Conservation (phyloP, 495 filamentous ascomycete genomes). For the Penicillium odoratum region DNA sequence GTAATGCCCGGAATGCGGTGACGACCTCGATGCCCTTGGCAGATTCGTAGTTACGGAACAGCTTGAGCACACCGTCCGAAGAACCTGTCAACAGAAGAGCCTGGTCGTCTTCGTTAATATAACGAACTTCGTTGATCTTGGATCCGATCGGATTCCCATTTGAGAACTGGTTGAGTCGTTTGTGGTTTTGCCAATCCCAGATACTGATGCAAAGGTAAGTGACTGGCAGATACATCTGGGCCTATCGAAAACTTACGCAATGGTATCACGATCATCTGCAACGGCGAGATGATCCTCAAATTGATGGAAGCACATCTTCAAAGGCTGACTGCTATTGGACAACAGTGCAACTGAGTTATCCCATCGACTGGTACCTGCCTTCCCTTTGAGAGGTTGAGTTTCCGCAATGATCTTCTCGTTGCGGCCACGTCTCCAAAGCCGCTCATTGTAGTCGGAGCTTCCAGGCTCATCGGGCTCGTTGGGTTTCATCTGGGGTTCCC, state of each 20-base stretch:
- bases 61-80: conserved; percentile 88
- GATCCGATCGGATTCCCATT: conserved; percentile 90
- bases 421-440: conserved; percentile 87
- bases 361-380: conserved; percentile 82
- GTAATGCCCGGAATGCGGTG: conserved; percentile 85
- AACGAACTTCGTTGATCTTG: conserved; percentile 89
- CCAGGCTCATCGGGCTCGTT: conserved; percentile 95
- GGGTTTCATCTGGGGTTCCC: conserved; percentile 97
- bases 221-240: background rate
- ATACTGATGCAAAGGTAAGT: conserved; percentile 54
- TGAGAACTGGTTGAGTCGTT: conserved; percentile 78
- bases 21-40: conserved; percentile 77
- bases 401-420: conserved; percentile 90
- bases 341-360: conserved; percentile 73
- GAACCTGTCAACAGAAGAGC: conserved; percentile 92
- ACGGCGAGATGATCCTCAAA: conserved; percentile 95
- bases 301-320: conserved; percentile 94
- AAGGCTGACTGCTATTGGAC: conserved; percentile 82
- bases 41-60: conserved; percentile 86
- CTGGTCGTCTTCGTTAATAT: conserved; percentile 98
- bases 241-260: conserved; percentile 50
- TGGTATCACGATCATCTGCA: conserved; percentile 87
- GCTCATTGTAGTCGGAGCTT: conserved; percentile 93
- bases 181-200: conserved; percentile 85
- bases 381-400: conserved; percentile 89